Evolutionary conservation across 2,329 filamentous ascomycete species (phyloP).

Genomic region (Verticillium albo-atrum): DNA sequence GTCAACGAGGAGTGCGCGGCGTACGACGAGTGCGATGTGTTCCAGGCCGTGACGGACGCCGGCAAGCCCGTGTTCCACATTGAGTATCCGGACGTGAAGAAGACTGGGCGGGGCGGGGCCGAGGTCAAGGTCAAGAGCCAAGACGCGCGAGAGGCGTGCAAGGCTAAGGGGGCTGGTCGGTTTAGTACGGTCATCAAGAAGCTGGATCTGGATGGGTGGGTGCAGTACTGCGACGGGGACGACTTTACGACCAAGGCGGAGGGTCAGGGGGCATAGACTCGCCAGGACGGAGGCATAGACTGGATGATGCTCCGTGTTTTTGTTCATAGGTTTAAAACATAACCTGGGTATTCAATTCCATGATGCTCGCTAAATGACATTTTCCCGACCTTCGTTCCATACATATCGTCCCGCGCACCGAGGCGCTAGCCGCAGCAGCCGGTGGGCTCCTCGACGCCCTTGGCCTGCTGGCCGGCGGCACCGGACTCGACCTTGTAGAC

Average conservation of each 20-base stretch:
- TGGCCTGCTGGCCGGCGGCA: slow-evolving; percentile 8
- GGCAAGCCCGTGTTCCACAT: slow-evolving; percentile 70
- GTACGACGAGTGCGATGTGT: slow-evolving; percentile 55
- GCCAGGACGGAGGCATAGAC: too few species aligned
- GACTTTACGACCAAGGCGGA: not conserved
- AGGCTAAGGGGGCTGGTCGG: slow-evolving; percentile 33
- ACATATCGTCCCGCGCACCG: not conserved
- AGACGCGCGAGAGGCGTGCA: slow-evolving; percentile 37
- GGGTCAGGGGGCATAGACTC: not conserved
- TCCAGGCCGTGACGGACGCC: slow-evolving; percentile 51
- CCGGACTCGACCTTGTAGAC: slow-evolving; percentile 29
- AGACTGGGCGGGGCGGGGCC: too few species aligned
- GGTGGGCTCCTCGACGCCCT: slow-evolving; percentile 38
- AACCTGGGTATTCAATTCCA: not conserved
- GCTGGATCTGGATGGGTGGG: slow-evolving; percentile 59
- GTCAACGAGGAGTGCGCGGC: slow-evolving; percentile 68
- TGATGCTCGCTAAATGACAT: not conserved
- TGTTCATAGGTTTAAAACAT: not conserved
- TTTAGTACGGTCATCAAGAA: slow-evolving; percentile 66
- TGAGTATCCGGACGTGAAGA: slow-evolving; percentile 58
- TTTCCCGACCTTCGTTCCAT: not conserved
- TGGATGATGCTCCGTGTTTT: not conserved
- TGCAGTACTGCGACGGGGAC: slow-evolving; percentile 46
- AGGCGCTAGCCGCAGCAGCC: slow-evolving; percentile 39
- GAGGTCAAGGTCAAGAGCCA: slow-evolving; percentile 26